phyloP scores from a whole-genome alignment of 78 protist species.

The Emiliania huxleyi region DNA sequence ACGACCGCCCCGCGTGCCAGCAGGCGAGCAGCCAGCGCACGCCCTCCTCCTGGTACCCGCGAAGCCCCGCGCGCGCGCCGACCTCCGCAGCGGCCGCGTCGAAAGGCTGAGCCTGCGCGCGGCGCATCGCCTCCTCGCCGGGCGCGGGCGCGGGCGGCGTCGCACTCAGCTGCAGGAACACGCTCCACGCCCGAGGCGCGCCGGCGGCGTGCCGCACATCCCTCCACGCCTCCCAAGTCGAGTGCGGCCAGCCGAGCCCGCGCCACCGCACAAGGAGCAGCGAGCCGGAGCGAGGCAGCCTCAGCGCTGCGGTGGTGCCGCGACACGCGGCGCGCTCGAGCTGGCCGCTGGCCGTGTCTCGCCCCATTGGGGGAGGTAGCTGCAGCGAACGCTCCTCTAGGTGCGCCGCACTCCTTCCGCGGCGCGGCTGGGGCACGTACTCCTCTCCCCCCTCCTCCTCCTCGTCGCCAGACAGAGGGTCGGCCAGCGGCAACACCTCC shows the following conservation, averaged over 20 bases:
- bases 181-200: background rate
- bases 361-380: no score
- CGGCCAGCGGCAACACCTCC: no score
- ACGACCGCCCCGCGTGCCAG: background rate
- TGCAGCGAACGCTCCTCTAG: no score
- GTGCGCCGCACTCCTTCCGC: no score
- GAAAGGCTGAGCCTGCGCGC: background rate
- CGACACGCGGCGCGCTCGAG: no score
- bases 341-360: no score
- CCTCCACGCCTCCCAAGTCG: background rate
- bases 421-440: no score
- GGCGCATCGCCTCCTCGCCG: background rate
- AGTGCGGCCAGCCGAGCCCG: background rate
- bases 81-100: conserved; percentile 16
- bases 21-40: conserved; percentile 36
- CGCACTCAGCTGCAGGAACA: background rate
- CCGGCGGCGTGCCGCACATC: background rate
- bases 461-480: no score
- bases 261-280: background rate
- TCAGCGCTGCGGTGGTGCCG: no score
- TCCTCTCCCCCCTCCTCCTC: no score
- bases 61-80: conserved; percentile 40
- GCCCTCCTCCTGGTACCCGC: conserved; percentile 90
- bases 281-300: background rate
- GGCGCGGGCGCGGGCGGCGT: background rate